Conservation (phyloP, 1,284 basidiomycete species). For the Peniophora sp. region DNA sequence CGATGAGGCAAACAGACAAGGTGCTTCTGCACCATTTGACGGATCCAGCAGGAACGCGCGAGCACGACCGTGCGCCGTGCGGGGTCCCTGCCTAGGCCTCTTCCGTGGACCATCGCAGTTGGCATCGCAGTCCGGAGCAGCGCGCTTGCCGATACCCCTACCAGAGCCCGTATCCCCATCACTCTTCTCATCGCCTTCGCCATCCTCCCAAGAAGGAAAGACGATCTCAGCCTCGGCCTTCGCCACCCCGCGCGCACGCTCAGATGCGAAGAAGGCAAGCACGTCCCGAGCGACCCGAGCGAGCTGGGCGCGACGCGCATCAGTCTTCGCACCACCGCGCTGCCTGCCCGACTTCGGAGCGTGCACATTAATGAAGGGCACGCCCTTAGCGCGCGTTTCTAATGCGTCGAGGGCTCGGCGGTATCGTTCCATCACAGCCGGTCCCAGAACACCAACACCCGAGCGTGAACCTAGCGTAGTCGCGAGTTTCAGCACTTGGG, state of each 20-base stretch:
- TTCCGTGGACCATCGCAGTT: too few species aligned
- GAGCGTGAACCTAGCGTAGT: conserved; percentile 43
- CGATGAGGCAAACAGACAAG: conserved; percentile 20
- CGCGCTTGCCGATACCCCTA: neutral
- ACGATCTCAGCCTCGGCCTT: neutral
- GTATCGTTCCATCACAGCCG: conserved; percentile 59
- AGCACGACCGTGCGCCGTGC: conserved; percentile 16
- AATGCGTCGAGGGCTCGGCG: conserved; percentile 53
- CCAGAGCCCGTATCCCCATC: neutral
- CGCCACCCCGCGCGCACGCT: neutral
- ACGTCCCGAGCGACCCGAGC: conserved; percentile 61
- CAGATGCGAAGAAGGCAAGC: conserved; percentile 10
- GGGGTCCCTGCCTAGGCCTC: neutral
- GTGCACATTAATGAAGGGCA: conserved; percentile 62
- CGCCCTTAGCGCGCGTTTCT: conserved; percentile 47
- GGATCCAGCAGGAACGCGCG: conserved; percentile 1
- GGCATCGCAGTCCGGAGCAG: neutral
- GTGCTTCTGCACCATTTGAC: conserved; percentile 3
- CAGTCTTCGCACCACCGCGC: conserved; percentile 40
- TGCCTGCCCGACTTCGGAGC: conserved; percentile 22
- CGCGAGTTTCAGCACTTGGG: conserved; percentile 46
- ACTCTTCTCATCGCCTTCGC: too few species aligned
- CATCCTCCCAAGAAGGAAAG: neutral
- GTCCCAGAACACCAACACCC: conserved; percentile 31
- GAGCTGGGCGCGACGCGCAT: conserved; percentile 50